Evolutionary conservation across 768 basidiomycete species (phyloP).

Genomic region (Russula sp.): DNA sequence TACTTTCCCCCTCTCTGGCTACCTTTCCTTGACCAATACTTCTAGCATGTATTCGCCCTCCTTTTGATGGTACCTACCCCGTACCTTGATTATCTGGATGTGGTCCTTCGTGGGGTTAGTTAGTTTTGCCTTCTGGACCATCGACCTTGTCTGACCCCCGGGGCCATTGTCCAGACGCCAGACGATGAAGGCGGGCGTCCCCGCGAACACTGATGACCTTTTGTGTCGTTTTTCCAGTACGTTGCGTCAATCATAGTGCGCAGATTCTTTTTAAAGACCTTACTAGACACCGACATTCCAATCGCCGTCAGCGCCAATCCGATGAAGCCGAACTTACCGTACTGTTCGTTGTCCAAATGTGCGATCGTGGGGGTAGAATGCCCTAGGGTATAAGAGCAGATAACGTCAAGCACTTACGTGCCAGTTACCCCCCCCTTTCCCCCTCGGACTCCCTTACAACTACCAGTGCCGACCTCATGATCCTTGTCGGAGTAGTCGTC

Average conservation of each 20-base stretch:
- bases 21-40: not conserved
- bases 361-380: not conserved
- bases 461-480: no score
- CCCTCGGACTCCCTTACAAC: not conserved
- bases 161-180: not conserved
- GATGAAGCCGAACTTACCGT: not conserved
- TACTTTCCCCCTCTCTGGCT: not conserved
- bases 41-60: not conserved
- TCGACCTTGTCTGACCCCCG: not conserved
- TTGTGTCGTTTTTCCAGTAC: not conserved
- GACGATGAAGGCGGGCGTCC: not conserved
- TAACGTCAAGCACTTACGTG: not conserved
- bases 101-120: not conserved
- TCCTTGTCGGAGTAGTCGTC: no score
- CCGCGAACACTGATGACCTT: not conserved
- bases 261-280: not conserved
- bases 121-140: not conserved
- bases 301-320: not conserved
- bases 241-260: not conserved
- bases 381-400: not conserved
- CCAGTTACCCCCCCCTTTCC: not conserved
- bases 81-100: not conserved
- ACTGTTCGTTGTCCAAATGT: no score
- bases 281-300: not conserved
- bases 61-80: not conserved